A percentile compares a stretch with the other conserved stretches of the same genome.
Conservation (phyloP, 768 basidiomycete species). For the Peribolospora baueri region DNA sequence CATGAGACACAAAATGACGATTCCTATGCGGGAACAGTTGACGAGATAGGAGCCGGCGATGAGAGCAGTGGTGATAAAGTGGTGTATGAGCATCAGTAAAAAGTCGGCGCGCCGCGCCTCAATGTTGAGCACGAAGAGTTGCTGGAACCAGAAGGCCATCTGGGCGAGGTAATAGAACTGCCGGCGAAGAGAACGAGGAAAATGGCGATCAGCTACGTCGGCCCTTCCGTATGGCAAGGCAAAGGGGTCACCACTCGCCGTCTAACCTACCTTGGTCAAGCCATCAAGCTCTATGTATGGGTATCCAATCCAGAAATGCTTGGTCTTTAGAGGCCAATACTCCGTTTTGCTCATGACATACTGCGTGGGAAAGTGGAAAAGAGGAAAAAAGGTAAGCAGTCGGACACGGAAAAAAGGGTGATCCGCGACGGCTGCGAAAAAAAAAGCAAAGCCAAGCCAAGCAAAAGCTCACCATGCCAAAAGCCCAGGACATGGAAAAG, state of each 20-base stretch:
- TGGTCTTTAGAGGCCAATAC: slow-evolving; percentile 36
- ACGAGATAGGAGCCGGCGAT: slow-evolving; percentile 52
- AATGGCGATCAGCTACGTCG: neutral
- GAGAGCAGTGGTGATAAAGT: slow-evolving; percentile 62
- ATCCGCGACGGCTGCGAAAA: neutral
- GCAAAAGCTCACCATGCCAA: slow-evolving; percentile 49
- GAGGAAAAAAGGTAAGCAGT: neutral
- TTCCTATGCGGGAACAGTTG: slow-evolving; percentile 72
- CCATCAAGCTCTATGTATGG: slow-evolving; percentile 60
- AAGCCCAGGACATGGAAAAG: slow-evolving; percentile 43
- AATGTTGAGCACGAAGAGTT: slow-evolving; percentile 71
- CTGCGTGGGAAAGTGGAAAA: slow-evolving; percentile 27
- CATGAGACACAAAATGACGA: slow-evolving; percentile 73
- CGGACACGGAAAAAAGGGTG: neutral
- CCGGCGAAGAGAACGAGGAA: neutral
- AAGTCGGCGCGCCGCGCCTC: slow-evolving; percentile 84
- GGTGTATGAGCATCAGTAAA: slow-evolving; percentile 48
- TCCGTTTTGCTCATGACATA: slow-evolving; percentile 55
- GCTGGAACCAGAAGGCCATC: slow-evolving; percentile 49
- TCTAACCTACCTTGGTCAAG: slow-evolving; percentile 50
- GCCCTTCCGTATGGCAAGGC: neutral
- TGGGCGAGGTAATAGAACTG: slow-evolving; percentile 14
- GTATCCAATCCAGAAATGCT: slow-evolving; percentile 50
- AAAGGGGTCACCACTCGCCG: neutral
- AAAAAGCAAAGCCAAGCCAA: too few species aligned